Base-by-base conservation (phyloP, 192 early-diverging fungal genomes). In the Backusella liffmaniae region DNA sequence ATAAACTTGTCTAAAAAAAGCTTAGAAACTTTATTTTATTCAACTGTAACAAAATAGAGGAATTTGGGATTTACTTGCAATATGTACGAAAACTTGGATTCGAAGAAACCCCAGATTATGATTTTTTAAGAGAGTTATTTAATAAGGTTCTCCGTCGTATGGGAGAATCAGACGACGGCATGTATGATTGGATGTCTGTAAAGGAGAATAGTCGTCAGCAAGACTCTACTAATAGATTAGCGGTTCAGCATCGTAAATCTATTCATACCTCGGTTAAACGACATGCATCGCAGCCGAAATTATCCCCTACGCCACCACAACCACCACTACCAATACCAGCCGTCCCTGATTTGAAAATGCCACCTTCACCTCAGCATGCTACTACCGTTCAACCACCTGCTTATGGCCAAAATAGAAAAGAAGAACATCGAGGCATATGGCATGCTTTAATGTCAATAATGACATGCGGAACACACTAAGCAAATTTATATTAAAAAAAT, bases 21-120 rank as follows among this genome's bases (percentile, higher is more conserved):
- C 21, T 37, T 29, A 36, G 18, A 21, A 51, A 35, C 51, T 71
- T 26, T 53, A 29, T 36, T 56, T 32, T 36, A 66, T 70, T 51
- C 35, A 6, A 23, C 69, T 42, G 56, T 29, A 42, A 65, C 77
- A 51, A 39, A 51, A 39, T 73, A 82, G 92, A 93, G 72, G 96
- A 99, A 85, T 98, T 98, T 89, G 91, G 87, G n/a, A 89, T 88
- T 35, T 96, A 98, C 62, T 85, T 99, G 32, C 89, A 89, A 71
- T 97, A 97, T 77, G 97, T 93, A 68, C 88, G 97, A 71, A 92
- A 93, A 77, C 88, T 97, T 42, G 94, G 91, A 59, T 99, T 99
- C 81, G 97, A 99, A 67, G 96, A 99, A 82, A 91, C 91, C 26
- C 97, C 97, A 15, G 96, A 99, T 86, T 99, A 99, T 84, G 93